Evolutionary conservation across 208 protist genomes (phyloP).

Genomic region (Sergeia podlipaevii): DNA sequence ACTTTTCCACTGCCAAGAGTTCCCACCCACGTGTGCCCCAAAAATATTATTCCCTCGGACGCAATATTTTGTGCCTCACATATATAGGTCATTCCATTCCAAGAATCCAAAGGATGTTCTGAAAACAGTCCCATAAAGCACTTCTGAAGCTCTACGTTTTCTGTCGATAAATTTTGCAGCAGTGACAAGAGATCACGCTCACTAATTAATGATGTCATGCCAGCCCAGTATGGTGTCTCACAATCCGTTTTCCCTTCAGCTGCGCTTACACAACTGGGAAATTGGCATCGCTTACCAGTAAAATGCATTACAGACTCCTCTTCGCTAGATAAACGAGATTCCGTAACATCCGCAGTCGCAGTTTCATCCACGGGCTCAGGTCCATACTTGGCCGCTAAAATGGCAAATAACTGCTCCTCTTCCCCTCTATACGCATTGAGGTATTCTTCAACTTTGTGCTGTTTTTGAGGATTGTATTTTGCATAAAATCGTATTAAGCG

Average conservation of each 20-base stretch:
- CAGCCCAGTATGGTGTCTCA: constrained; percentile 77
- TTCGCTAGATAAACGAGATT: constrained; percentile 41
- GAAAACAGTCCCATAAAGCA: constrained; percentile 69
- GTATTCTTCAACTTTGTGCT: constrained; percentile 46
- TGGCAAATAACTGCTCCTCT: constrained; percentile 73
- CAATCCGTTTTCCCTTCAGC: constrained; percentile 70
- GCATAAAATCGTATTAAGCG: constrained; percentile 68
- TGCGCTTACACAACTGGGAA: constrained; percentile 55
- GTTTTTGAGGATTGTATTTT: constrained; percentile 71
- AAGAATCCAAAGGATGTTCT: constrained; percentile 48
- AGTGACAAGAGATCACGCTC: constrained; percentile 56
- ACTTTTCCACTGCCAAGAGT: constrained; percentile 46
- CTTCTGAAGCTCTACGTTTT: constrained; percentile 62
- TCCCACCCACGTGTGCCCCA: constrained; percentile 66
- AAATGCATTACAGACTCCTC: constrained; percentile 50
- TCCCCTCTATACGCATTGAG: constrained; percentile 40
- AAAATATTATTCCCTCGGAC: constrained; percentile 33
- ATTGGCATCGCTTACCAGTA: constrained; percentile 41
- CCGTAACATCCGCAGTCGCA: neutral
- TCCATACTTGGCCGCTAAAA: constrained; percentile 69
- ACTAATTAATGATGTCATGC: constrained; percentile 35
- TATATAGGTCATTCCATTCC: constrained; percentile 79
- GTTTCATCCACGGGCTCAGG: constrained; percentile 29
- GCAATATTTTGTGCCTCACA: constrained; percentile 36
- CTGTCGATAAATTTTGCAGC: constrained; percentile 43